Evolutionary conservation across 2,329 filamentous ascomycete genomes (phyloP), one percentile per base, ranked within the genome.

Genomic region (Talaromyces sp.): DNA sequence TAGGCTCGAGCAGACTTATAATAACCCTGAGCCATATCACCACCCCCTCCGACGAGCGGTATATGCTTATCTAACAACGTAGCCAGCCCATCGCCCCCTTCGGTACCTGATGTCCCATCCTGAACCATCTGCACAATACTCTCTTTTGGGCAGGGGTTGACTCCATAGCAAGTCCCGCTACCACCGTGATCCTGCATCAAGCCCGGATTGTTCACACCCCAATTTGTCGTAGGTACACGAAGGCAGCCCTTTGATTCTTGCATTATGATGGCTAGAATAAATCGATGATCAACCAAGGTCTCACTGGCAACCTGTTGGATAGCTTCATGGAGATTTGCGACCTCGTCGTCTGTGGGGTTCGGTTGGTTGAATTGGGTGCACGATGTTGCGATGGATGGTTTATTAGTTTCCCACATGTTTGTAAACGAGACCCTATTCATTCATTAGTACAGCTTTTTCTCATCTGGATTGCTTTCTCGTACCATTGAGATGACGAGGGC

Each of bases 191-290:
- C 57, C 12, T 59, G 57, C 57, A 77, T 76, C 37, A 78, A 67
- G 14, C 76, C 76, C 0, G 76, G 76, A 66, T 78, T 78, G 18
- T 66, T 64, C 9, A 76, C 73, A 6, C 73, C 75, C 65, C 75
- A 71, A 68, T 72, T 70, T 16, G 74, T 76, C 2, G 73, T 77
- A 2, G 64, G 68, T 14, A 69, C 73, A n/a, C 76, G 74, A 11
- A 78, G 73, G 65, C 75, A 77, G 18, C 76, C 76, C 57, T 69
- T 69, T 46, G 71, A 75, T 67, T 79, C 76, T 63, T 78, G 76
- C 67, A 78, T 70, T 40, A 77, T 66, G 62, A 78, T 68, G 28
- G 74, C 73, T 1, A 78, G 69, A 63, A 79, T 74, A 58, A 76
- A 75, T 50, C 76, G 75, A 46, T 68, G 67, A 65, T 77, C 75